Evolutionary conservation across 805 yeast species (phyloP).

Genomic region (Kuraishia cidri): DNA sequence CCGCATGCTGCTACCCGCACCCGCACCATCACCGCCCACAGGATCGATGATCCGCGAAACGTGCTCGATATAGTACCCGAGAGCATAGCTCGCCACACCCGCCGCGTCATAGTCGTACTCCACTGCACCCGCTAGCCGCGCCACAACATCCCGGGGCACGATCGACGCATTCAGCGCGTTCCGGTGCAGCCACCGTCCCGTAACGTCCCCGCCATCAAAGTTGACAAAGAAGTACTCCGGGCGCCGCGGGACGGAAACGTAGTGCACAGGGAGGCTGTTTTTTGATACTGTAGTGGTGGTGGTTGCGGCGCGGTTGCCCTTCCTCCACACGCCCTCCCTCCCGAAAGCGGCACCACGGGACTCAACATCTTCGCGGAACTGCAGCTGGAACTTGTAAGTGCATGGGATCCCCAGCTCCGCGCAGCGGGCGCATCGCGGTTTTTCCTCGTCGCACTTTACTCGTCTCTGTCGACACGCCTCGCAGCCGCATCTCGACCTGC

Average conservation of each 20-base stretch:
- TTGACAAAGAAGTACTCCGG: background rate
- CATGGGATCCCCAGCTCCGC: conserved; percentile 12
- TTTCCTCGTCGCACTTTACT: conserved; percentile 27
- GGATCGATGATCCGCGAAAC: background rate
- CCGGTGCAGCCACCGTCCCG: too few relatives aligned
- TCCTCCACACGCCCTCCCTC: conserved; percentile 8
- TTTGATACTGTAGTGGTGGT: background rate
- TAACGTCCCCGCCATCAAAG: background rate
- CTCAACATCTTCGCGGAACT: conserved; percentile 7
- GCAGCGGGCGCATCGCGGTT: conserved; percentile 27
- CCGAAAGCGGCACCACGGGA: conserved; percentile 7
- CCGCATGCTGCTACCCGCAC: background rate
- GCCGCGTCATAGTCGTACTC: background rate
- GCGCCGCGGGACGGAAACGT: too few relatives aligned
- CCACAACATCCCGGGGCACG: background rate
- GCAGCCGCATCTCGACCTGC: conserved; percentile 13
- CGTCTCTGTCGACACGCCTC: conserved; percentile 9
- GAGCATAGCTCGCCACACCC: background rate
- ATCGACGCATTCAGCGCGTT: background rate
- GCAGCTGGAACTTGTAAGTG: conserved; percentile 4
- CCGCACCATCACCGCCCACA: background rate
- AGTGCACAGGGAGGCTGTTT: too few relatives aligned
- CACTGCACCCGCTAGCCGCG: background rate
- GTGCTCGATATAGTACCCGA: background rate
- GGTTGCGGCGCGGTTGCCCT: conserved; percentile 1